Conservation (phyloP, 2,329 filamentous ascomycete genomes). For the Rutstroemia sp. region DNA sequence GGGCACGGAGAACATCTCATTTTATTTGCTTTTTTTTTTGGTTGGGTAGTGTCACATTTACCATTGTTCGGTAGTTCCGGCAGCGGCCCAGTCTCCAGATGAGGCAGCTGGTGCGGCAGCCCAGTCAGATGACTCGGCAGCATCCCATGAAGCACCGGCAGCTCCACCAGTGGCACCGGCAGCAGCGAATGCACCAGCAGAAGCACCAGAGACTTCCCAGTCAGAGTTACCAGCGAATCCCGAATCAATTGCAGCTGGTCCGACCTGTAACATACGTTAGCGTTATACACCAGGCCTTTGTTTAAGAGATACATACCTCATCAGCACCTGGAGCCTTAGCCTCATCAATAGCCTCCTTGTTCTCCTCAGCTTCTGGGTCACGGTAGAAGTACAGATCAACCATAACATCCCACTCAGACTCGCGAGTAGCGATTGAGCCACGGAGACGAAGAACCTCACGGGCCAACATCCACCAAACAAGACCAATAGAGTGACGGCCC, state of each 20-base stretch:
- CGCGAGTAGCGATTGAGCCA: conserved; percentile 91
- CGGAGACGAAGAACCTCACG: conserved; percentile 99
- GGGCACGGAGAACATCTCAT: conserved; percentile 15
- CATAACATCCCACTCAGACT: conserved; percentile 98
- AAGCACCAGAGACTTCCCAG: conserved; percentile 65
- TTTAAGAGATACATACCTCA: conserved; percentile 37
- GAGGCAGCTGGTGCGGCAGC: conserved; percentile 38
- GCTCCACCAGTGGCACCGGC: conserved; percentile 57
- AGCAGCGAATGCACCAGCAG: conserved; percentile 47
- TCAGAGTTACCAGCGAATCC: conserved; percentile 67
- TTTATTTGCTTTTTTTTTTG: conserved; percentile 17
- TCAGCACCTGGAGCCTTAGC: conserved; percentile 75
- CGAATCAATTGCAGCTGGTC: conserved; percentile 67
- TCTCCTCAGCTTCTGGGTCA: conserved; percentile 98
- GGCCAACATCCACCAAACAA: conserved; percentile 99
- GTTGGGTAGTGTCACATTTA: conserved; percentile 21
- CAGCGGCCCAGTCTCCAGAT: conserved; percentile 44
- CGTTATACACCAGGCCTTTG: too few species aligned
- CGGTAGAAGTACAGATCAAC: conserved; percentile 99
- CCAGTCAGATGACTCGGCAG: conserved; percentile 40
- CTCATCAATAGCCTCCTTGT: conserved; percentile 94
- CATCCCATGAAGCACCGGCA: conserved; percentile 55
- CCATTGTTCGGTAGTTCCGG: conserved; percentile 37
- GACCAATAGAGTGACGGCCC: conserved; percentile 97
- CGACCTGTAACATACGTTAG: conserved; percentile 39